phyloP scores from a whole-genome alignment of 148 eudicot genomes.

The Fagopyrum homotropicum region DNA sequence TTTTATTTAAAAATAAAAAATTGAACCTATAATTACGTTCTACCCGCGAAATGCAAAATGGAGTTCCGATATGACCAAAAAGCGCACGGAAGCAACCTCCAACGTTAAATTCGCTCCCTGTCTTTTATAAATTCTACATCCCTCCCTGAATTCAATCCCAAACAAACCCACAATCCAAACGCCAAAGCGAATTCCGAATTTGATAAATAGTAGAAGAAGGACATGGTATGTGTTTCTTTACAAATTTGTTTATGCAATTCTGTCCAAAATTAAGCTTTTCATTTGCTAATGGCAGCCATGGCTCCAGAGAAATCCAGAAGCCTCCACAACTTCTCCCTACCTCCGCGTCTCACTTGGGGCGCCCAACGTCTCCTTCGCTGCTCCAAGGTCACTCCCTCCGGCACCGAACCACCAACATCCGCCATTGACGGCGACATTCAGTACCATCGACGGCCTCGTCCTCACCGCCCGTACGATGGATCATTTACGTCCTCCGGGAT shows the following conservation, averaged over 20 bases:
- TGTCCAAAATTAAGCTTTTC: not conserved
- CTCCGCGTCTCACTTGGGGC: conserved; percentile 56
- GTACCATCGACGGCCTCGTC: conserved; percentile 2
- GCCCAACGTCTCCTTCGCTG: conserved; percentile 41
- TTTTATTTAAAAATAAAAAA: too few relatives aligned
- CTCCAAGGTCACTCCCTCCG: conserved; percentile 25
- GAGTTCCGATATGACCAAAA: not conserved
- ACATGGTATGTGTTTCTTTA: not conserved
- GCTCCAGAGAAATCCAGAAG: conserved; percentile 44
- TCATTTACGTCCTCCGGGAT: not conserved
- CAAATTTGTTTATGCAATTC: not conserved
- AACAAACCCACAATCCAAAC: not conserved
- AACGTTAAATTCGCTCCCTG: not conserved
- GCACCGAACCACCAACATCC: conserved; percentile 22
- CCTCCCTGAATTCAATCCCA: not conserved
- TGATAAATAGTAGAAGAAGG: not conserved
- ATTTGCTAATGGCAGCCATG: conserved; percentile 30
- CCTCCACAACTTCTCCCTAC: conserved; percentile 66
- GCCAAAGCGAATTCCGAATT: not conserved
- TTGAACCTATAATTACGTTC: not conserved
- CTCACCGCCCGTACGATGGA: not conserved
- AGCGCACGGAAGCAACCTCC: not conserved
- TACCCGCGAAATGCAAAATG: not conserved
- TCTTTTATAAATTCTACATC: not conserved
- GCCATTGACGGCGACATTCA: not conserved